Evolutionary conservation across 306 rosid species (phyloP).

Genomic region (Comarum palustre): DNA sequence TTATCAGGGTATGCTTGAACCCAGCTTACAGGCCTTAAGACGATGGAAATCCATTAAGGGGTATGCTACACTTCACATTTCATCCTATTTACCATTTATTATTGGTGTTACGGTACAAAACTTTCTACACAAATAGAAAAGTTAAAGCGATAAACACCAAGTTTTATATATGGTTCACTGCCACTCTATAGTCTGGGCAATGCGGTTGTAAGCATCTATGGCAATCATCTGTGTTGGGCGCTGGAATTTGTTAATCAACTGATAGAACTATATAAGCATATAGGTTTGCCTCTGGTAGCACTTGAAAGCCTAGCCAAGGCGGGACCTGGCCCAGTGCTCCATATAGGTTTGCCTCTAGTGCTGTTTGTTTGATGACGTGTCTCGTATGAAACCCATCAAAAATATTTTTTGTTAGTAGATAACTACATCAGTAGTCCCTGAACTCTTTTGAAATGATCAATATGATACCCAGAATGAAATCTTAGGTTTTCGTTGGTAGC

Average conservation of each 20-base stretch:
- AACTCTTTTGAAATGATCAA: too few species aligned
- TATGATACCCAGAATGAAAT: too few species aligned
- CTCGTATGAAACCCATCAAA: too few species aligned
- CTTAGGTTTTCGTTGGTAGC: too few species aligned
- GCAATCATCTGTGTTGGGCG: background rate
- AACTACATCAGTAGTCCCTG: too few species aligned
- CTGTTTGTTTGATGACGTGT: too few species aligned
- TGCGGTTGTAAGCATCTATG: background rate
- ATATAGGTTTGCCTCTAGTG: too few species aligned
- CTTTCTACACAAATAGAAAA: background rate
- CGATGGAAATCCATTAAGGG: slow-evolving; percentile 96
- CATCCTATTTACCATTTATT: background rate
- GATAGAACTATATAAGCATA: background rate
- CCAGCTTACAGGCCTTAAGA: slow-evolving; percentile 68
- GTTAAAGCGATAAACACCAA: background rate
- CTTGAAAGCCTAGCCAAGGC: background rate
- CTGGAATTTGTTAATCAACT: background rate
- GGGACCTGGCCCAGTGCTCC: background rate
- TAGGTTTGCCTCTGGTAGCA: background rate
- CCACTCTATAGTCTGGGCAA: background rate
- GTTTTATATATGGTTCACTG: background rate
- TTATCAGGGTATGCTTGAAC: slow-evolving; percentile 80
- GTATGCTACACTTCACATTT: slow-evolving; percentile 29
- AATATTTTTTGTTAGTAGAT: too few species aligned
- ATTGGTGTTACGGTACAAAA: background rate